Evolutionary conservation across 1,139 yeast species (phyloP), one percentile per base, ranked within the genome.

Genomic region (Scheffersomyces titani): DNA sequence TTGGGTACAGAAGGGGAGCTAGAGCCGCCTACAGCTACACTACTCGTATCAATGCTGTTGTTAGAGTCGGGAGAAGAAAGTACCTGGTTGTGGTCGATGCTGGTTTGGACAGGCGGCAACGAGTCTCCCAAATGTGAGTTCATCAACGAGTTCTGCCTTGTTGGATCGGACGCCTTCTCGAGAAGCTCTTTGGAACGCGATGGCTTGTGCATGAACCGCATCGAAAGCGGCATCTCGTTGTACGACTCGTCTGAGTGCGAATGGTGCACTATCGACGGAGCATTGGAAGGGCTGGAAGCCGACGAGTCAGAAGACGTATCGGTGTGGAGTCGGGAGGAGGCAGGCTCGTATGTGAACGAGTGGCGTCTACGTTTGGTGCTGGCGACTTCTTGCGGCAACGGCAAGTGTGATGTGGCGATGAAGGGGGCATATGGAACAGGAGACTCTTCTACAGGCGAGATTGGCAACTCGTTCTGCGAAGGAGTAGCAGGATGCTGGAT

Each of bases 201-300:
- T 6, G 83, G 83, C 61, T 75, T 77, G 61, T 77, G 82, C 60
- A 79, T 74, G 61, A 76, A 75, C 54, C 71, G 69, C 66, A 79
- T 69, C 6, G 80, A 76, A 48, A 77, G 63, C 13, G 78, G 76
- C 22, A 59, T 22, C 40, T 52, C 40, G 46, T 47, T 30, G 40
- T 44, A 13, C 50, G 49, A 46, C 51, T 22, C 59, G 5, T 49
- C 49, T 16, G 49, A 46, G 49, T 46, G 49, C 6, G 49, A 46
- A 46, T 46, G 49, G 49, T 22, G 24, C 22, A 30, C 40, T 11
- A 30, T 16, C 9, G 40, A 30, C 2, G 16, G 40, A 30, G 40
- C 40, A 6, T 30, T 30, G 16, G 40, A 30, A 9, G 40, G 40
- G 16, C 40, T 30, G 6, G 40, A 30, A 6, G 40, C 40, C 11